phyloP scores from a whole-genome alignment of 2,329 filamentous ascomycete species.

The Exophiala phaeomuriformis region DNA sequence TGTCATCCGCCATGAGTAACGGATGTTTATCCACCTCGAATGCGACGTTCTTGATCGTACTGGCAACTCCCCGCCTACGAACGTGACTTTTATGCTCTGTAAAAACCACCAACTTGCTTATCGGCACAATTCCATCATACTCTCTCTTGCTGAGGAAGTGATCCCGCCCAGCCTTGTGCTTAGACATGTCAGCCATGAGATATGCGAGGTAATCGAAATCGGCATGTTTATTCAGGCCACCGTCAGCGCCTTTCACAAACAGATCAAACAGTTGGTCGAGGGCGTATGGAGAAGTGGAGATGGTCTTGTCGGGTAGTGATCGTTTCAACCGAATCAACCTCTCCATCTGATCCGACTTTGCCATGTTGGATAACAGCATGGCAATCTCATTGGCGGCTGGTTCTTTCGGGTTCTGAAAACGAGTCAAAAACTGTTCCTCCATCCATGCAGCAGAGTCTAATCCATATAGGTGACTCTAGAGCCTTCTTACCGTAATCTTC shows the following conservation, averaged over 20 bases:
- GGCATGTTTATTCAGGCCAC: conserved; percentile 73
- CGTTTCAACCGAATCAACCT: conserved; percentile 63
- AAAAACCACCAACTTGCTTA: conserved; percentile 89
- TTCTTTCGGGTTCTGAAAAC: conserved; percentile 49
- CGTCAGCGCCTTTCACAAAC: conserved; percentile 85
- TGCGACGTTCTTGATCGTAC: conserved; percentile 86
- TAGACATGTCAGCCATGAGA: conserved; percentile 83
- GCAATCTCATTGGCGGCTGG: conserved; percentile 74
- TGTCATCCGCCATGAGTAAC: conserved; percentile 61
- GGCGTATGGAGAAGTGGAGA: conserved; percentile 53
- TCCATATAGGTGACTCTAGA: background rate
- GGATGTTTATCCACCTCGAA: conserved; percentile 73
- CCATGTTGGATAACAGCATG: conserved; percentile 89
- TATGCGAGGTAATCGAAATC: conserved; percentile 90
- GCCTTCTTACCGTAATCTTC: conserved; percentile 57
- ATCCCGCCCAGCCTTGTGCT: conserved; percentile 58
- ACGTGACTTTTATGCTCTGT: conserved; percentile 81
- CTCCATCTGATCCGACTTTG: conserved; percentile 69
- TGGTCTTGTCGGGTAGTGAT: conserved; percentile 46
- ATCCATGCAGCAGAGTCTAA: background rate
- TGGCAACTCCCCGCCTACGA: conserved; percentile 86
- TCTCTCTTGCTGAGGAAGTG: conserved; percentile 67
- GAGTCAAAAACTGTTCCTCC: background rate
- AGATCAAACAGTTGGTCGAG: conserved; percentile 91
- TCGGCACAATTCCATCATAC: conserved; percentile 76